Evolutionary conservation across 2,329 filamentous ascomycete genomes (phyloP), one percentile per base, ranked within the genome.

Genomic region (Aureobasidium musti): DNA sequence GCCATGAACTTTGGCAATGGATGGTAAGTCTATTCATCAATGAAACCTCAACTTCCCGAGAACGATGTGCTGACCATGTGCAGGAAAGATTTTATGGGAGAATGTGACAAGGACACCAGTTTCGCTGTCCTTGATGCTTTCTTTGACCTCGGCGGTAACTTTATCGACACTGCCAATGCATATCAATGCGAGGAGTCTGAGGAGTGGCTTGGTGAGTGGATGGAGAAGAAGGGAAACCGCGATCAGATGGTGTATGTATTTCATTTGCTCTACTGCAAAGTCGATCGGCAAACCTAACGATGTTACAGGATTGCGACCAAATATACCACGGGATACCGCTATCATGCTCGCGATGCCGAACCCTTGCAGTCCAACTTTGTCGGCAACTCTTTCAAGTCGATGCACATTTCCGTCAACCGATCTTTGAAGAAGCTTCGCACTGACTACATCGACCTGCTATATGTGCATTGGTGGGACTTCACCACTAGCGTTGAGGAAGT

Each of bases 111-210:
- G 73, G 80, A 85, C 59, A 82, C 82, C 1, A 81, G 84, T 1
- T 88, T 90, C 70, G 79, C 81, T 23, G 85, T 91, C 30, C 81
- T 91, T 10, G 88, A 91, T 72, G 86, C 83, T 73, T 91, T 85
- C 77, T 86, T 83, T 67, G 82, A 83, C 6, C 82, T 87, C 0
- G 87, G 87, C 4, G 89, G 89, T 28, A 91, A 91, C 77, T 91
- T 91, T 75, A 87, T 91, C 72, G 89, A 91, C 74, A 90, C 87
- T 3, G 43, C 63, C 5, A 65, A 69, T 50, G 76, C 75, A 66
- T 80, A 80, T 67, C 77, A 79, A 53, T 70, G 74, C 68, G 77
- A 77, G 23, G 73, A 82, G 67, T 77, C 74, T 21, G 79, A 81
- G 71, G 69, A 73, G 23, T 80, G 77, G 78, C 71, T 81, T 17